Percentiles rank a stretch among this genome's conserved stretches.
phyloP scores from a whole-genome alignment of 306 rosid species.

The Glycine tomentella region DNA sequence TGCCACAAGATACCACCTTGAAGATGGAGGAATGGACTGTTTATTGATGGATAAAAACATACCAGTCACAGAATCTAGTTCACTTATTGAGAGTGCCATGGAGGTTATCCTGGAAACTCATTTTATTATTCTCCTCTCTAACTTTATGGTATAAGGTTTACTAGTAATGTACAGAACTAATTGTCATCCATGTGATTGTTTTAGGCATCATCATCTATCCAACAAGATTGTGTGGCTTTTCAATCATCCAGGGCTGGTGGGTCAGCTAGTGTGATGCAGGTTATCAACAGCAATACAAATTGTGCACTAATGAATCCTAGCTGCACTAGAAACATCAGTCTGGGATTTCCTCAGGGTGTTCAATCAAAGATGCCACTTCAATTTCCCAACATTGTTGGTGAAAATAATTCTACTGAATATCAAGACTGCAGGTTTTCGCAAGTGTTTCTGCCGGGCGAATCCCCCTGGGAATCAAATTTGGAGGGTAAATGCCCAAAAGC shows the following conservation, averaged over 20 bases:
- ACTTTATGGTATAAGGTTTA: constrained; percentile 6
- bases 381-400: constrained; percentile 67
- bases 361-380: constrained; percentile 66
- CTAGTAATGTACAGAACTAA: constrained; percentile 41
- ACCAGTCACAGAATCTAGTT: constrained; percentile 65
- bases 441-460: constrained; percentile 63
- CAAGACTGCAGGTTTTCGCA: constrained; percentile 75
- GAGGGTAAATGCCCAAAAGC: constrained; percentile 67
- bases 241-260: constrained; percentile 60
- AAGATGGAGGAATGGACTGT: constrained; percentile 67
- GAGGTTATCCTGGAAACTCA: constrained; percentile 62
- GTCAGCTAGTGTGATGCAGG: constrained; percentile 56
- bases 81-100: constrained; percentile 58
- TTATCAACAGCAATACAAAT: constrained; percentile 53
- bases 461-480: constrained; percentile 73
- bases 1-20: constrained; percentile 56
- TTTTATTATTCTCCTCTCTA: constrained; percentile 31
- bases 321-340: constrained; percentile 57
- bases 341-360: constrained; percentile 70
- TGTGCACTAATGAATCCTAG: constrained; percentile 59
- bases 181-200: constrained; percentile 31
- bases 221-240: constrained; percentile 62
- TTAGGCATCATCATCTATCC: constrained; percentile 72
- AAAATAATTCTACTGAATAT: constrained; percentile 65
- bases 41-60: constrained; percentile 65